phyloP scores from a whole-genome alignment of 352 stramenopile genomes.

The Phytophthora kernoviae region DNA sequence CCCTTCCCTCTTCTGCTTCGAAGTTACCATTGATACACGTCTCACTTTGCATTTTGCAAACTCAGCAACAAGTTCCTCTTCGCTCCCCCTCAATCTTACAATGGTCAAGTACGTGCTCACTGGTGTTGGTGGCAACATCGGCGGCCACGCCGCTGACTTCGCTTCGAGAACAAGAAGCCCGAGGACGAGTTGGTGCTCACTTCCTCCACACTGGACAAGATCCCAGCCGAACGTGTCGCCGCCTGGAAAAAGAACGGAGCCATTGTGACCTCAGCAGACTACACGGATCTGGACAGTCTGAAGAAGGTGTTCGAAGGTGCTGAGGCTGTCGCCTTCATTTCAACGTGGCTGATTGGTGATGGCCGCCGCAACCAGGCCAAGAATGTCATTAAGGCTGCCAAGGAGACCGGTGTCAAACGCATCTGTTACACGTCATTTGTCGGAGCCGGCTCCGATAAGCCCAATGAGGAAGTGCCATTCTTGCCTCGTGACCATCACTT shows the following conservation, averaged over 20 bases:
- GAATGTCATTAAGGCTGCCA: slow-evolving; percentile 9
- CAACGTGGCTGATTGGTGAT: slow-evolving; percentile 13
- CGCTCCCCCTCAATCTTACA: not conserved
- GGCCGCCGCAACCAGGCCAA: slow-evolving; percentile 4
- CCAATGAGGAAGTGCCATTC: slow-evolving; percentile 10
- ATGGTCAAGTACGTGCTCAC: slow-evolving; percentile 42
- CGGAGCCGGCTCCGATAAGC: not conserved
- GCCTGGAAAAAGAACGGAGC: slow-evolving; percentile 21
- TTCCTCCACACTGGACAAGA: slow-evolving; percentile 12
- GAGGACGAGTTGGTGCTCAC: slow-evolving; percentile 19
- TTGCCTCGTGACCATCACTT: slow-evolving; percentile 12
- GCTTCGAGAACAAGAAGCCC: slow-evolving; percentile 21
- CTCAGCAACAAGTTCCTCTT: slow-evolving; percentile 16
- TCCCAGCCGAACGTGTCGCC: slow-evolving; percentile 9
- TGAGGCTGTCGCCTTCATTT: slow-evolving; percentile 13
- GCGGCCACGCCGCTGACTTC: slow-evolving; percentile 27
- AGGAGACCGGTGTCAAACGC: slow-evolving; percentile 11
- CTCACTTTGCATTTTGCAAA: slow-evolving; percentile 23
- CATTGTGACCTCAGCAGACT: slow-evolving; percentile 10
- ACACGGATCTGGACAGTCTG: slow-evolving; percentile 6
- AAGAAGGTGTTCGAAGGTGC: slow-evolving; percentile 18
- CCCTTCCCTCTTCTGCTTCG: not conserved
- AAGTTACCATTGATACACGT: not conserved
- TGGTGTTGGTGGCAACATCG: slow-evolving; percentile 30
- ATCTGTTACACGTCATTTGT: slow-evolving; percentile 13